A percentile compares a stretch with the other conserved stretches of the same genome.
phyloP scores from a whole-genome alignment of 164 flowering plant genomes.

The Vitis rupestris region DNA sequence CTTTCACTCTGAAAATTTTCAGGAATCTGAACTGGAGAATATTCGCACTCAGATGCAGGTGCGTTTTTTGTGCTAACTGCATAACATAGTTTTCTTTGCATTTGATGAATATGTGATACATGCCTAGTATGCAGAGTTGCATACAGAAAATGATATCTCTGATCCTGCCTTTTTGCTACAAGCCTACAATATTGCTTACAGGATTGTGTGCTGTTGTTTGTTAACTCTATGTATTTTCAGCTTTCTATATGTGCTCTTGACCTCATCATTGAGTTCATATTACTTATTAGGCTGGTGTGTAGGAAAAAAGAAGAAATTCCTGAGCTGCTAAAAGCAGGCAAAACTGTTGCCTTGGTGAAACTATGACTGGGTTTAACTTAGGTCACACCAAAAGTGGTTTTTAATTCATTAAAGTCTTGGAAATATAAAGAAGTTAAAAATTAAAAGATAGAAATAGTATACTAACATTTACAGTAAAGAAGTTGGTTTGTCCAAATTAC shows the following conservation, averaged over 20 bases:
- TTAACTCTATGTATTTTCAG: no score
- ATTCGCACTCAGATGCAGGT: conserved; percentile 97
- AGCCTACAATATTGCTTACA: no score
- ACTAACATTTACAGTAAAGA: background rate
- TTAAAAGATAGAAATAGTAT: background rate
- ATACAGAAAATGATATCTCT: no score
- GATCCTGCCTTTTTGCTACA: no score
- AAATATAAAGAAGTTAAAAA: background rate
- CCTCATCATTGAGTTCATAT: no score
- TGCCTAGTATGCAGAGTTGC: no score
- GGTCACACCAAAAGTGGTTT: background rate
- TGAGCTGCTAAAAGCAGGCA: background rate
- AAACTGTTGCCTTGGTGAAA: background rate
- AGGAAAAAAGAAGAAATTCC: no score
- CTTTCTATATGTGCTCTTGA: no score
- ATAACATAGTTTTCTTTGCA: background rate
- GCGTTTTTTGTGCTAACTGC: background rate
- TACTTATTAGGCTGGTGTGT: no score
- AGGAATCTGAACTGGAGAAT: conserved; percentile 94
- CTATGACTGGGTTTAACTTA: background rate
- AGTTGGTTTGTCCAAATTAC: no score
- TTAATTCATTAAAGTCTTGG: background rate
- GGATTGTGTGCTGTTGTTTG: no score
- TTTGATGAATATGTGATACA: background rate
- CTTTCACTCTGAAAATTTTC: conserved; percentile 21